Percentiles rank a stretch among this genome's conserved stretches.
phyloP scores from a whole-genome alignment of 169 alveolate genomes.

The Plasmodium vivax region DNA sequence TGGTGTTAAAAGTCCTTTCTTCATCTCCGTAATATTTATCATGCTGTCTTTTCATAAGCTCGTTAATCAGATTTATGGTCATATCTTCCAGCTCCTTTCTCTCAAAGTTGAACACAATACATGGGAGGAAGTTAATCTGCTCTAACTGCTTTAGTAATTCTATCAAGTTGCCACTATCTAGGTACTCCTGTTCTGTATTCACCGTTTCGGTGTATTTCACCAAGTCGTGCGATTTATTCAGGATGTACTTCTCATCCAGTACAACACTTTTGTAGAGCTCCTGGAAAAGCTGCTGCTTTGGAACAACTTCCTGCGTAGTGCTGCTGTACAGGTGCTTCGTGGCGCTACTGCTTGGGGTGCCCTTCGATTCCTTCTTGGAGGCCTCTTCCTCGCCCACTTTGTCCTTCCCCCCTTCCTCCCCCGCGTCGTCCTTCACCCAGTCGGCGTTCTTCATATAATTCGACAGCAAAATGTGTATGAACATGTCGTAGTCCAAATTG shows the following conservation, averaged over 20 bases:
- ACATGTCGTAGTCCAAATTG: constrained; percentile 63
- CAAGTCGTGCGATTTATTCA: constrained; percentile 49
- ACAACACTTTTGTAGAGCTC: constrained; percentile 49
- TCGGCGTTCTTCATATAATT: constrained; percentile 66
- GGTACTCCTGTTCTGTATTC: constrained; percentile 75
- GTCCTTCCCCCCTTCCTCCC: background rate
- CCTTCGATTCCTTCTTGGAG: background rate
- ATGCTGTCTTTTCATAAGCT: constrained; percentile 85
- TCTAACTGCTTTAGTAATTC: constrained; percentile 85
- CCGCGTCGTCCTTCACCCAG: constrained; percentile 1
- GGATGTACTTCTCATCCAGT: constrained; percentile 29
- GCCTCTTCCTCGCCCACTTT: background rate
- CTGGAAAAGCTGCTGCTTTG: constrained; percentile 37
- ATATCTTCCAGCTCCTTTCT: constrained; percentile 87
- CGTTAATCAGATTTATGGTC: constrained; percentile 79
- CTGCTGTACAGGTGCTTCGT: constrained; percentile 34
- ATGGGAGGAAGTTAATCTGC: constrained; percentile 86
- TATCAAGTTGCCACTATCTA: constrained; percentile 80
- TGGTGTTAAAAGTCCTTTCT: constrained; percentile 85
- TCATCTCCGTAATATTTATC: constrained; percentile 90
- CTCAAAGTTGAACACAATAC: constrained; percentile 90
- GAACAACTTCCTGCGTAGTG: constrained; percentile 2
- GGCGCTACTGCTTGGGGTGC: background rate
- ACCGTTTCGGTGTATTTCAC: constrained; percentile 74
- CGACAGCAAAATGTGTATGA: constrained; percentile 54